Base-by-base conservation (phyloP, 768 basidiomycete genomes). In the Leccinellum luteum region DNA sequence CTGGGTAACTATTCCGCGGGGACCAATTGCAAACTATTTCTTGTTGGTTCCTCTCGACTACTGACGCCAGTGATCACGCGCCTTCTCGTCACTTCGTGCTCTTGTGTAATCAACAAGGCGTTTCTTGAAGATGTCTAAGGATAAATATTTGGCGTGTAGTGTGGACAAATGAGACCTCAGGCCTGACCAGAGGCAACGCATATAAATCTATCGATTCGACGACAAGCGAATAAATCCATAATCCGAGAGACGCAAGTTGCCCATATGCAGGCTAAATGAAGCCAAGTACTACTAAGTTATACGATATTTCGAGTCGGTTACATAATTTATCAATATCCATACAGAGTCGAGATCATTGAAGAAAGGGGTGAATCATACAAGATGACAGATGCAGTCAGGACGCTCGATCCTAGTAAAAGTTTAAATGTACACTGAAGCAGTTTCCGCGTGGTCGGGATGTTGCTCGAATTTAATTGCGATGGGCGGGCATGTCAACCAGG, bases 381-480 rank as follows among this genome's bases (percentile, higher is more conserved):
- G 12, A 15, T 48, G 25, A 30, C 21, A 34, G 8, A 35, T n/a
- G 15, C 6, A 32, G 2, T 28, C 21, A 38, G 13, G 25, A 44
- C 15, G 17, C 3, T 38, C 41, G 12, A 15, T 32, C 30, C 3
- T 43, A n/a, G 48, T n/a, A n/a, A 43, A 34, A n/a, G 7, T 6
- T 62, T 35, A 64, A 19, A 31, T 85, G 84, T 66, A 76, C 73
- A 71, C 83, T 79, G 64, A 83, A 82, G 69, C 87, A 90, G 61
- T 83, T 85, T 60, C 76, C 84, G 70, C 87, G 88, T 88, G 85
- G 74, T 85, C 85, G 44, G 83, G 83, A 66, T 85, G 84, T 73
- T 88, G 85, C 65, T 81, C 81, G 70, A 89, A 87, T 48, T 79
- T 75, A 23, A 60, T 67, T 43, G 64, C 88, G 87, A 10, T 71